Evolutionary conservation across 805 yeast species (phyloP).

Genomic region (Metschnikowia picachoensis): DNA sequence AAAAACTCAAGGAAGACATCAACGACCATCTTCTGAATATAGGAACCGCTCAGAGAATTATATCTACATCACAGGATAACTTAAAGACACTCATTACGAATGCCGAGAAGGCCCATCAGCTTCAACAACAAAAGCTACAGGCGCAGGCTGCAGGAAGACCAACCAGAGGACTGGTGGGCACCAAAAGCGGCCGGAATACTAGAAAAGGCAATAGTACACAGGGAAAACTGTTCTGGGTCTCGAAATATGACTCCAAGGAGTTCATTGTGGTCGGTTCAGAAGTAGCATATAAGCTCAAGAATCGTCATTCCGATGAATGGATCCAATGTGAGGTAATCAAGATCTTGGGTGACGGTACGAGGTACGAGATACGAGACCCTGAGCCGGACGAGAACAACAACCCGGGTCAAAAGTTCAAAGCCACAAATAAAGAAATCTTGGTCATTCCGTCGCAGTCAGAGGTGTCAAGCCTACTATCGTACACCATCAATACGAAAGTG

Average conservation of each 20-base stretch:
- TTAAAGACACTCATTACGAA: slow-evolving; percentile 42
- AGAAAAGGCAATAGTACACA: slow-evolving; percentile 21
- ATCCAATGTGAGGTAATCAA: slow-evolving; percentile 87
- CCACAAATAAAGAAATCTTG: slow-evolving; percentile 75
- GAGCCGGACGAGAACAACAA: slow-evolving; percentile 94
- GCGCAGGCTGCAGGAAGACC: slow-evolving; percentile 7
- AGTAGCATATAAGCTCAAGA: slow-evolving; percentile 79
- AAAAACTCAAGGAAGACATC: slow-evolving; percentile 37
- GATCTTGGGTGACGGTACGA: slow-evolving; percentile 65
- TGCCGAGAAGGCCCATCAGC: slow-evolving; percentile 14
- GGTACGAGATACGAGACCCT: slow-evolving; percentile 91
- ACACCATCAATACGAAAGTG: slow-evolving; percentile 76
- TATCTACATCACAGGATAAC: slow-evolving; percentile 42
- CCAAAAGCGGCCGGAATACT: slow-evolving; percentile 13
- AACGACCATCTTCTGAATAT: slow-evolving; percentile 55
- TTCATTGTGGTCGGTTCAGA: slow-evolving; percentile 66
- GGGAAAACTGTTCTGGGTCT: slow-evolving; percentile 47
- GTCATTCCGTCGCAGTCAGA: slow-evolving; percentile 58
- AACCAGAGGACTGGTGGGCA: slow-evolving; percentile 11
- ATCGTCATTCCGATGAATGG: slow-evolving; percentile 85
- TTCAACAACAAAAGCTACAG: slow-evolving; percentile 12
- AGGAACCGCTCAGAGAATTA: slow-evolving; percentile 43
- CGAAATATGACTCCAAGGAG: slow-evolving; percentile 57
- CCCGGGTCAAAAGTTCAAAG: slow-evolving; percentile 80
- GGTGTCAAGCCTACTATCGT: slow-evolving; percentile 42